A percentile compares a stretch with the other conserved stretches of the same genome.
Evolutionary conservation across 2,329 filamentous ascomycete species (phyloP).

Genomic region (Fusarium succisae): DNA sequence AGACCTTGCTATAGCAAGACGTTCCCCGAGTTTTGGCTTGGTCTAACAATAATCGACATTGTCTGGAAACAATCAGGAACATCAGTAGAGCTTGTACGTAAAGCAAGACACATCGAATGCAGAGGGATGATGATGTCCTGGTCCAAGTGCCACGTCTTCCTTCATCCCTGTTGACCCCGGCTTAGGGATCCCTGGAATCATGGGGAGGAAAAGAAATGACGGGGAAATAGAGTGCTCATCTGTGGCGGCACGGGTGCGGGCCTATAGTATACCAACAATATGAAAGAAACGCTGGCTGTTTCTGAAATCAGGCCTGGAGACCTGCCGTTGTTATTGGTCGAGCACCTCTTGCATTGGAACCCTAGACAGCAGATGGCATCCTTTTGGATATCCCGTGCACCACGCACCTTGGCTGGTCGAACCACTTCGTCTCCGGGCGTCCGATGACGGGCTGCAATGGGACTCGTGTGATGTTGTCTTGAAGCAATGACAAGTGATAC

Average conservation of each 20-base stretch:
- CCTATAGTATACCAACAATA: neutral
- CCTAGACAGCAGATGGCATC: neutral
- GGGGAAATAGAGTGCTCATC: slow-evolving; percentile 16
- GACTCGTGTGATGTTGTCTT: neutral
- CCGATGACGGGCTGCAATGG: slow-evolving; percentile 16
- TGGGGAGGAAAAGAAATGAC: slow-evolving; percentile 8
- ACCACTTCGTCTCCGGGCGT: slow-evolving; percentile 26
- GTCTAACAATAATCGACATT: neutral
- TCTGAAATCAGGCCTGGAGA: neutral
- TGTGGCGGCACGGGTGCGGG: neutral
- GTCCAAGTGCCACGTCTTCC: slow-evolving; percentile 10
- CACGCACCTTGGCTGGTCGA: neutral
- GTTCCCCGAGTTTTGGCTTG: too few relatives aligned
- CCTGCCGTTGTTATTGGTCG: slow-evolving; percentile 1
- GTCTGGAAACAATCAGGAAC: neutral
- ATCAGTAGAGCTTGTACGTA: slow-evolving; percentile 9
- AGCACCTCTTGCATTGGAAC: neutral
- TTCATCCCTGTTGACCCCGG: slow-evolving; percentile 14
- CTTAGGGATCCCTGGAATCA: neutral
- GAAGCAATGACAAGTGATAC: neutral
- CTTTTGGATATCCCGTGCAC: slow-evolving; percentile 3
- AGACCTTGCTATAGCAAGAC: too few relatives aligned
- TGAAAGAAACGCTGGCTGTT: slow-evolving; percentile 19
- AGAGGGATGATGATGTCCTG: neutral
- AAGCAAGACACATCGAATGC: slow-evolving; percentile 11